These are phyloP conservation scores for Plantago elongata DNA, from an alignment of 257 asterid genomes.

Conservation along the genomic window DNA sequence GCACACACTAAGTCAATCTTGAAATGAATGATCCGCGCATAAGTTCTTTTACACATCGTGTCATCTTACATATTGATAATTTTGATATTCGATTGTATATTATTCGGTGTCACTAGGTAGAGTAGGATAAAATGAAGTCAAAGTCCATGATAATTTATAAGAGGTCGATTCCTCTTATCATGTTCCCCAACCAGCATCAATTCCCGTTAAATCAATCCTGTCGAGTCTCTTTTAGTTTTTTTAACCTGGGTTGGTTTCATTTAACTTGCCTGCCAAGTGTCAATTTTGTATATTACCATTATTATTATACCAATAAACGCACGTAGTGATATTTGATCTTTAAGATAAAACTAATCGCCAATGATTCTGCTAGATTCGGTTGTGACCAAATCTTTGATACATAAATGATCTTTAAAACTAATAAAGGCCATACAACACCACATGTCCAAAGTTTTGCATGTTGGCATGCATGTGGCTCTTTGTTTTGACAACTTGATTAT, in stretches of 20 bases:
- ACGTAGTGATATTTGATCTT: not conserved
- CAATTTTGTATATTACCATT: not conserved
- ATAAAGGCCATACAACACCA: conserved; percentile 7
- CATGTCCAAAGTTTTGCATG: conserved; percentile 17
- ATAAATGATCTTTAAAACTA: conserved; percentile 19
- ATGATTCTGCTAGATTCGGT: conserved; percentile 7
- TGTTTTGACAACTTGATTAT: conserved; percentile 12
- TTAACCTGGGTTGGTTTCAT: too few species aligned
- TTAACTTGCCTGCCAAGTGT: not conserved
- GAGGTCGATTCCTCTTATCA: conserved; percentile 37
- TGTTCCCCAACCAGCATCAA: conserved; percentile 42
- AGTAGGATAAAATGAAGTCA: conserved; percentile 28
- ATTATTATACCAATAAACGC: not conserved
- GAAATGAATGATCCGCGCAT: too few species aligned
- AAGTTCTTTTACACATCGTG: too few species aligned
- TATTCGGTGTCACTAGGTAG: not conserved
- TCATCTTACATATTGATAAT: too few species aligned
- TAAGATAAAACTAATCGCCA: not conserved
- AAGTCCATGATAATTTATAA: conserved; percentile 33
- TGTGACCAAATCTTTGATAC: conserved; percentile 19
- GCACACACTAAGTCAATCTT: too few species aligned
- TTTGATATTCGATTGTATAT: too few species aligned
- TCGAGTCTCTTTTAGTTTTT: conserved; percentile 30
- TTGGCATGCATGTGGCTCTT: conserved; percentile 26
- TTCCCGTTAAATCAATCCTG: conserved; percentile 33